A percentile compares a stretch with the other conserved stretches of the same genome.
Evolutionary conservation across 2,329 filamentous ascomycete genomes (phyloP).

Genomic region (Penicillium rolfsii): DNA sequence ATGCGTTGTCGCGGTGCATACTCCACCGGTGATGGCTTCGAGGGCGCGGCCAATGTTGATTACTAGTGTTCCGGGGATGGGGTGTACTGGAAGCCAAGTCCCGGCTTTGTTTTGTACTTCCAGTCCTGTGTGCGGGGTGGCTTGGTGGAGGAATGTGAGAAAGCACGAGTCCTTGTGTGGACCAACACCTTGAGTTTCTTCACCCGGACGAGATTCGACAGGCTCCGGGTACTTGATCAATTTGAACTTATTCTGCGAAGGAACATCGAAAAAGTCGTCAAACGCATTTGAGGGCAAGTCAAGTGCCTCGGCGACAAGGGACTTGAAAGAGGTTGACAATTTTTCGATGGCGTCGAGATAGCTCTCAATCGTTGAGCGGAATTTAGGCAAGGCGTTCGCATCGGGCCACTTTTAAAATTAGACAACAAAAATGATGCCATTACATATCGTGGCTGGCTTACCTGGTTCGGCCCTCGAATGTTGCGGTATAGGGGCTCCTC

Average conservation of each 20-base stretch:
- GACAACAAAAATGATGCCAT: not conserved
- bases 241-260: constrained; percentile 42
- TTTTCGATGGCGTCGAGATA: constrained; percentile 27
- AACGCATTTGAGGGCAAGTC: constrained; percentile 35
- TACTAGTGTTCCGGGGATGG: constrained; percentile 51
- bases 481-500: constrained; percentile 42
- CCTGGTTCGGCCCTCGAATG: constrained; percentile 43
- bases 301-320: constrained; percentile 40
- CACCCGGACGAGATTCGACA: constrained; percentile 15
- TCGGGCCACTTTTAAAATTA: constrained; percentile 38
- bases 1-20: constrained; percentile 44
- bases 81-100: constrained; percentile 51
- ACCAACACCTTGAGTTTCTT: constrained; percentile 43
- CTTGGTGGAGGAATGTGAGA: constrained; percentile 55
- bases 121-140: constrained; percentile 48
- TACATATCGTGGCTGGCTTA: constrained; percentile 8
- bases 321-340: constrained; percentile 32
- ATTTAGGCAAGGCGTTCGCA: constrained; percentile 35
- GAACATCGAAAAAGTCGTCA: constrained; percentile 39
- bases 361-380: constrained; percentile 35
- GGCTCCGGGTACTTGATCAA: constrained; percentile 52
- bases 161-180: constrained; percentile 56
- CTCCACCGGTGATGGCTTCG: constrained; percentile 41
- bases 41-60: constrained; percentile 52
- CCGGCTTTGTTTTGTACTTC: constrained; percentile 55